Evolutionary conservation across 305 asterid genomes (phyloP), one percentile per base, ranked within the genome.

Genomic region (Withania somnifera): DNA sequence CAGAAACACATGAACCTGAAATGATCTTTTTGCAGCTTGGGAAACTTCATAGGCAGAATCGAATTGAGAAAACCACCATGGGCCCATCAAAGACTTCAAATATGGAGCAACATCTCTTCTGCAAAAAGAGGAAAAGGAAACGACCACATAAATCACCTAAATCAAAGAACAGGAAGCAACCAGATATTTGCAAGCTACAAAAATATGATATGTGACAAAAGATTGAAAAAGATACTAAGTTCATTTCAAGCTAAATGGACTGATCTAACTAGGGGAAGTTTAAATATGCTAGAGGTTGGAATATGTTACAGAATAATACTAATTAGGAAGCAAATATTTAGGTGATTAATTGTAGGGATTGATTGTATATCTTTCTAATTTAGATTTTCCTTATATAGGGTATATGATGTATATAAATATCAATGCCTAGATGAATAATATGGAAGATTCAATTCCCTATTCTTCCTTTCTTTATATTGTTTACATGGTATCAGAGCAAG

Each of bases 61-160:
- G 85, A 97, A 97, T 81, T 97, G 99, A 84, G 99, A 92, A 89
- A 92, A 91, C 99, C 99, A 97, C 99, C 99, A 97, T 8, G 99
- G 97, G 85, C 99, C 99, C 88, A 97, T 92, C 81, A 97, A 87
- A 85, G 87, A 90, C 91, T 93, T 97, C 86, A 97, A 87, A 85
- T 94, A 93, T 53, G 97, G 98, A 88, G 98, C 98, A 90, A 97
- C 86, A 57, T 91, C 98, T 89, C 99, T 92, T 51, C 99, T 97
- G 98, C 51, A 86, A 83, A 90, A 32, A 82, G 86, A 76, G 63
- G 85, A 51, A 85, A 57, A 53, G 84, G 66, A 79, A 30, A 80
- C 67, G 77, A 83, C 42, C 30, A 71, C 7, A 45, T 40, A 76
- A 56, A 76, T 40, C 78, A 32, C 58, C 22, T 14, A 19, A 50